Percentiles rank a stretch among this genome's conserved stretches.
Evolutionary conservation across 164 flowering plant species (phyloP).

Genomic region (Vitis vinifera): DNA sequence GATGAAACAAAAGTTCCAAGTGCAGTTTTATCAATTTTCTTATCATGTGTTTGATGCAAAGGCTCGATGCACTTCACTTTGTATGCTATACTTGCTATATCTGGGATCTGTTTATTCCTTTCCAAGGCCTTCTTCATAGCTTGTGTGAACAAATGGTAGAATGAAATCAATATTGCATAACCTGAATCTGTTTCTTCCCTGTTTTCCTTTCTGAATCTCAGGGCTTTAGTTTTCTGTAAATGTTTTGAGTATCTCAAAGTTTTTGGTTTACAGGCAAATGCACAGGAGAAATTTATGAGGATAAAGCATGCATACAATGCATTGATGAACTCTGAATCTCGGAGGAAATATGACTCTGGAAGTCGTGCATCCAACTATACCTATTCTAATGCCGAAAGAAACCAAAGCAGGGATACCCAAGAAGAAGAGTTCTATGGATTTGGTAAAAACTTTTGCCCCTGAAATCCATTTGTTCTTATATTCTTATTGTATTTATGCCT

Average conservation of each 20-base stretch:
- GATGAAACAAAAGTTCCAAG: neutral
- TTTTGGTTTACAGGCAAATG: conserved; percentile 56
- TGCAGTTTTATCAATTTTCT: neutral
- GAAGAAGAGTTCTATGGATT: conserved; percentile 92
- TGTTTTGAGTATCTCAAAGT: neutral
- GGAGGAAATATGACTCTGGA: conserved; percentile 48
- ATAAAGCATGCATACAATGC: conserved; percentile 94
- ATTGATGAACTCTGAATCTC: conserved; percentile 64
- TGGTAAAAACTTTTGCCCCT: conserved; percentile 46
- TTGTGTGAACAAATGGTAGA: neutral
- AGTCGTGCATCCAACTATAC: conserved; percentile 42
- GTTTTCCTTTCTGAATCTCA: neutral
- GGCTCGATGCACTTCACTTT: too few species aligned
- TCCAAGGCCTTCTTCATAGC: neutral
- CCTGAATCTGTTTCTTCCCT: neutral
- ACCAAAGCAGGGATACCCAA: conserved; percentile 32
- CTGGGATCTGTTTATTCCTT: neutral
- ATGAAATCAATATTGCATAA: neutral
- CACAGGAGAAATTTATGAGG: conserved; percentile 90
- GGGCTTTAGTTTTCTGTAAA: neutral
- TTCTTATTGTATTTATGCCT: neutral
- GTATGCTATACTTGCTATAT: neutral
- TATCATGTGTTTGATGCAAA: neutral
- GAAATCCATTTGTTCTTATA: neutral
- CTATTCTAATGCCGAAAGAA: conserved; percentile 41